A percentile compares a stretch with the other conserved stretches of the same genome.
Evolutionary conservation across 805 yeast genomes (phyloP).

Genomic region (Maudiozyma serrabonitensis): DNA sequence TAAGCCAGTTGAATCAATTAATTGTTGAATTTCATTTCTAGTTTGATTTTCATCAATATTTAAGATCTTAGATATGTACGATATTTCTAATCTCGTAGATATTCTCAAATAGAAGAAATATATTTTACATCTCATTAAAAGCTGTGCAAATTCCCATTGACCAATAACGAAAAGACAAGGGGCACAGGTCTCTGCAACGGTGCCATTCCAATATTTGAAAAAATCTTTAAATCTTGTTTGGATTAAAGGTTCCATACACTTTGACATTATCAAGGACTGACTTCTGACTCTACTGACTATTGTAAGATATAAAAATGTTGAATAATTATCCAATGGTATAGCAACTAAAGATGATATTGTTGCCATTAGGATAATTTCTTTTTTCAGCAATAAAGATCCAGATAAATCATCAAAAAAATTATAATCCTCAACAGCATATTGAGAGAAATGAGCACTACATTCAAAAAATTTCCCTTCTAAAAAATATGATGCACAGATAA

Average conservation of each 20-base stretch:
- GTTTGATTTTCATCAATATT: slow-evolving; percentile 12
- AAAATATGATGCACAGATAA: slow-evolving; percentile 12
- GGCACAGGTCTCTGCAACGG: slow-evolving; percentile 8
- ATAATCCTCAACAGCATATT: slow-evolving; percentile 9
- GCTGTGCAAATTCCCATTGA: slow-evolving; percentile 14
- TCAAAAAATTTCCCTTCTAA: slow-evolving; percentile 18
- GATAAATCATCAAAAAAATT: slow-evolving; percentile 4
- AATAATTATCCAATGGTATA: slow-evolving; percentile 23
- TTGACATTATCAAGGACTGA: slow-evolving; percentile 8
- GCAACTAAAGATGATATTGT: slow-evolving; percentile 17
- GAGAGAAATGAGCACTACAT: slow-evolving; percentile 15
- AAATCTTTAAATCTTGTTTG: slow-evolving; percentile 18
- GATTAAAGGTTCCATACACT: slow-evolving; percentile 13
- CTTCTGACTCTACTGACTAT: slow-evolving; percentile 10
- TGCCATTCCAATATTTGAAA: slow-evolving; percentile 19
- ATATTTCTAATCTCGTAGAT: slow-evolving; percentile 14
- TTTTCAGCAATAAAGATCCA: slow-evolving; percentile 7
- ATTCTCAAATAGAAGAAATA: slow-evolving; percentile 23
- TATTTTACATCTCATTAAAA: slow-evolving; percentile 20
- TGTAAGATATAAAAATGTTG: slow-evolving; percentile 15
- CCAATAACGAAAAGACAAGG: slow-evolving; percentile 13
- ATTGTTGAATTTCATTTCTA: slow-evolving; percentile 9
- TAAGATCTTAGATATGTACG: slow-evolving; percentile 19
- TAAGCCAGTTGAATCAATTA: slow-evolving; percentile 14
- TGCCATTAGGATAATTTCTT: slow-evolving; percentile 18